Evolutionary conservation across 2,329 filamentous ascomycete genomes (phyloP), one percentile per base, ranked within the genome.

Genomic region (Sphaerulina populicola): DNA sequence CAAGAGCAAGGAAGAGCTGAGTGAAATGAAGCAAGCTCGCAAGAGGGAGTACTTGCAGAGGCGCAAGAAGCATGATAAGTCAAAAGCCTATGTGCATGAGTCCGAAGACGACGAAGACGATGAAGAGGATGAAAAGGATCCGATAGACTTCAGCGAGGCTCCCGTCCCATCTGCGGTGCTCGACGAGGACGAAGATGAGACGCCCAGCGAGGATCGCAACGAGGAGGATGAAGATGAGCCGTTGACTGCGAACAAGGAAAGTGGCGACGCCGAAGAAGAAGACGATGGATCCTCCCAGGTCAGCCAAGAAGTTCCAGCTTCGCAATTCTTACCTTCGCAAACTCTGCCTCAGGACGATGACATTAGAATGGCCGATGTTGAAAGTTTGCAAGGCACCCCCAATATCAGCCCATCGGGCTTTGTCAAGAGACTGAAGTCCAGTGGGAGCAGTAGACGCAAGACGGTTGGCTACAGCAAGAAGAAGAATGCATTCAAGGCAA

Each of bases 1-100:
- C n/a, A 55, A 53, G 43, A 45, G 50, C 9, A 55, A 52, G 11
- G 56, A 53, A 15, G 57, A 58, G 36, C 47, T 60, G 2, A 27
- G 49, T 2, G n/a, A 46, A 21, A 38, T 53, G n/a, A 58, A 53
- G 42, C 42, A 50, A 45, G 49, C 51, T 41, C 50, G 44, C 10
- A 56, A 55, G 39, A 15, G 48, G 47, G 44, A 21, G 18, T 44
- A 27, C 11, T 39, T 9, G 9, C 36, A 47, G 31, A 39, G 49
- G 11, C 31, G 18, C 12, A 30, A 36, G 21, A 42, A 33, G 10
- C 29, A 48, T n/a, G 44, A 27, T 30, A 21, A 43, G 14, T 52
- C 52, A n/a, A 30, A 48, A 29, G 45, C 48, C 38, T 43, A 49
- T 30, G 30, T 54, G 10, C 39, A 31, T 4, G 51, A 56, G 9